These are phyloP conservation scores for Polychytrium aggregatum DNA, from an alignment of 192 early-diverging fungal genomes.

Conservation along the genomic window DNA sequence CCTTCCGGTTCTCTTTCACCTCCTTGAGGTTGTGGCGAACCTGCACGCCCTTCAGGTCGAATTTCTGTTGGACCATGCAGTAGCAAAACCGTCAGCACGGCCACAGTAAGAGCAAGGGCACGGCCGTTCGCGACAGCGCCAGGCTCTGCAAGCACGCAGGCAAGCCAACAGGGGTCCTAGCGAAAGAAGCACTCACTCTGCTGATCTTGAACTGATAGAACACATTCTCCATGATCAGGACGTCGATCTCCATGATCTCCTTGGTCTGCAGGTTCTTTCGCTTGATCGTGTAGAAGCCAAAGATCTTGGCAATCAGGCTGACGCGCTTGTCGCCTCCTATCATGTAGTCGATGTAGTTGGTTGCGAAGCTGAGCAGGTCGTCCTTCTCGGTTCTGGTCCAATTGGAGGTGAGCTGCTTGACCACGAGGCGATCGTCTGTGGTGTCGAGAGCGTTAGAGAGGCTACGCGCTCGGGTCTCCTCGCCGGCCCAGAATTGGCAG, in stretches of 20 bases:
- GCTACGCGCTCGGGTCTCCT: no score
- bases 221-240: slow-evolving; percentile 42
- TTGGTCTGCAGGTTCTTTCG: slow-evolving; percentile 23
- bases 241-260: slow-evolving; percentile 24
- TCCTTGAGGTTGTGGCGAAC: slow-evolving; percentile 42
- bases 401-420: slow-evolving; percentile 42
- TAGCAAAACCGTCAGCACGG: no score
- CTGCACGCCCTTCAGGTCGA: slow-evolving; percentile 68
- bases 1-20: slow-evolving; percentile 6
- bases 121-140: no score
- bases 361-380: slow-evolving; percentile 35
- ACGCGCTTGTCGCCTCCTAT: slow-evolving; percentile 18
- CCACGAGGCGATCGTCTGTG: slow-evolving; percentile 39
- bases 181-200: slow-evolving; percentile 25
- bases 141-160: no score
- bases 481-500: no score
- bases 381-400: slow-evolving; percentile 38
- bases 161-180: not conserved
- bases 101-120: no score
- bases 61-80: slow-evolving; percentile 44
- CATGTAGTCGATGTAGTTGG: slow-evolving; percentile 38
- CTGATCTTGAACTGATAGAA: slow-evolving; percentile 30
- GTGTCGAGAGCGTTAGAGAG: no score
- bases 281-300: slow-evolving; percentile 38
- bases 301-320: slow-evolving; percentile 30